Evolutionary conservation across 768 basidiomycete genomes (phyloP), one percentile per base, ranked within the genome.

Genomic region (Pleurotus cornucopiae): DNA sequence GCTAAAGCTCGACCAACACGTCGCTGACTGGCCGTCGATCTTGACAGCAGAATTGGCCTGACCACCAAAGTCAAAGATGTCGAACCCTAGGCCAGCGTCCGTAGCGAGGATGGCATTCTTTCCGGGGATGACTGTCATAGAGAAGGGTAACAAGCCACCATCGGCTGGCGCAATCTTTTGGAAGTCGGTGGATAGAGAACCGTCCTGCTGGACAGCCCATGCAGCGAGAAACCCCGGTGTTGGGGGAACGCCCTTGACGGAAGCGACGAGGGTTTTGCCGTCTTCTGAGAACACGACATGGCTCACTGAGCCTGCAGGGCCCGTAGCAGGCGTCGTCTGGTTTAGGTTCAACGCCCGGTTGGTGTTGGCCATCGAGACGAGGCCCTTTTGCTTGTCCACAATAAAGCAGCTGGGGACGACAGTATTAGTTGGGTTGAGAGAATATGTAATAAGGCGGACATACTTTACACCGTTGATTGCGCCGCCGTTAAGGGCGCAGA

Each of bases 241-340:
- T 2, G 78, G 74, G 12, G 78, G 77, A 14, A 70, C 59, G 20
- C 79, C 80, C 62, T 82, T 80, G 62, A 80, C 73, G 16, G 79
- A 74, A 11, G 73, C 79, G 43, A 81, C 63, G 38, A 81, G 69
- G 57, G 75, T 67, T 23, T 60, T 71, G 51, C 69, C 71, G 56
- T 80, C 77, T 61, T 76, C 75, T 18, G 65, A 70, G 69, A 81
- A 81, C 39, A 79, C 60, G 57, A 81, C 60, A 56, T 81, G 76
- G 63, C 72, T 74, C 48, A 71, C 67, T 16, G 70, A 71, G 44
- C 75, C 76, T 1, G 76, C 69, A 13, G 80, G 80, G 6, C 80
- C 80, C 14, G 66, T 77, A 0, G 80, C 73, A 41, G 78, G 78
- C 13, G 78, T 78, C 6, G 80, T 79, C 63, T 81, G 80, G 62